Evolutionary conservation across 2,329 filamentous ascomycete genomes (phyloP).

Genomic region (Alternaria hordeiaustralica): DNA sequence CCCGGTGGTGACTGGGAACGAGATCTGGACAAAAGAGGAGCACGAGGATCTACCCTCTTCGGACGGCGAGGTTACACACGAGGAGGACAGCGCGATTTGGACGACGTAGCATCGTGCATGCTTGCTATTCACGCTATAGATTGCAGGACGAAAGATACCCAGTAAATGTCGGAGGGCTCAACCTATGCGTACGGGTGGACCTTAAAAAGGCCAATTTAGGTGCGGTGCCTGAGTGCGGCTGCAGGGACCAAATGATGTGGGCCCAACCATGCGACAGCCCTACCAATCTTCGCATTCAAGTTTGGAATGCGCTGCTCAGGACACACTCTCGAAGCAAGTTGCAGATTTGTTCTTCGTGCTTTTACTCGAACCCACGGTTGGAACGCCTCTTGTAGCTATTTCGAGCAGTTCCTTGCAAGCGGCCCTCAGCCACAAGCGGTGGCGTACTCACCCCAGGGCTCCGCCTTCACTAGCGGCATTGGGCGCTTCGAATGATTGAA

Average conservation of each 20-base stretch:
- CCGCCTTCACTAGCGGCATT: slow-evolving; percentile 28
- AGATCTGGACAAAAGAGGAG: slow-evolving; percentile 50
- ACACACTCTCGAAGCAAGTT: neutral
- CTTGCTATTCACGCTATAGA: neutral
- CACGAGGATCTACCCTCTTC: slow-evolving; percentile 45
- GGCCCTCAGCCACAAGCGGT: slow-evolving; percentile 6
- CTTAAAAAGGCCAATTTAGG: neutral
- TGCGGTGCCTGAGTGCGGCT: slow-evolving; percentile 12
- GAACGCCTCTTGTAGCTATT: neutral
- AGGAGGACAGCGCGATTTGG: slow-evolving; percentile 26
- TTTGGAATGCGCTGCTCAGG: neutral
- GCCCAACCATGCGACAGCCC: slow-evolving; percentile 7
- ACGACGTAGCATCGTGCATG: slow-evolving; percentile 21
- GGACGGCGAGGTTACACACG: slow-evolving; percentile 33
- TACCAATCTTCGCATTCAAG: too few species aligned
- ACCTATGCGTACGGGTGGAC: neutral
- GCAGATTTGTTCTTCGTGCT: neutral
- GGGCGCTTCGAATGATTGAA: slow-evolving; percentile 27
- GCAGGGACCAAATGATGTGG: slow-evolving; percentile 26
- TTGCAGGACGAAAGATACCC: slow-evolving; percentile 12
- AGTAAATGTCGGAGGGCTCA: neutral
- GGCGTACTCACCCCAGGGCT: slow-evolving; percentile 19
- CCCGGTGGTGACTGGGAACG: slow-evolving; percentile 48
- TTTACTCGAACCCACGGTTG: neutral
- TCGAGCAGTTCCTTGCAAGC: neutral